Evolutionary conservation across 768 basidiomycete species (phyloP), one percentile per base, ranked within the genome.

Genomic region (Clitopilus passeckerianus): DNA sequence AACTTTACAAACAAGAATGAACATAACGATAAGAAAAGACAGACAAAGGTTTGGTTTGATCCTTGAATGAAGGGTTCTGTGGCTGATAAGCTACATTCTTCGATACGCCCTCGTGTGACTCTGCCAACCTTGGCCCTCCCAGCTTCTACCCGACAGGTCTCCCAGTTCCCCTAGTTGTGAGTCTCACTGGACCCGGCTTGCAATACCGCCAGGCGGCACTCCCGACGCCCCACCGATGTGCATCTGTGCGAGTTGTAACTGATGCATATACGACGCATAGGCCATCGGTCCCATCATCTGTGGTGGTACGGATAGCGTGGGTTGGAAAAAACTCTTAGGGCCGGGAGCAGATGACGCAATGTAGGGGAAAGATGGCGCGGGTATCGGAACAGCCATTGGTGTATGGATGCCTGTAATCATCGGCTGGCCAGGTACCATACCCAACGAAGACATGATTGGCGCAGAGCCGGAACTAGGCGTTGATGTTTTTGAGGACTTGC

Each of bases 201-300:
- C n/a, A n/a, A n/a, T n/a, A n/a, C n/a, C n/a, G n/a, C n/a, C n/a
- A n/a, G n/a, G n/a, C n/a, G n/a, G n/a, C n/a, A n/a, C n/a, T n/a
- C 27, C 27, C 27, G 27, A 30, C 27, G 37, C 54, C 59, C 43
- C 59, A 60, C 54, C 22, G 10, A 65, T 59, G 20, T 65, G 66
- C 58, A 67, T 23, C 56, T 68, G 67, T 58, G 65, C 59, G 22
- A 60, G 54, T 58, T 67, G 66, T 56, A 64, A 16, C 58, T 63
- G 66, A 33, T 63, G 59, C 64, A 67, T 59, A 58, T 66, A 68
- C n/a, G 67, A 60, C 12, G 65, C 61, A 54, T 68, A 68, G 20
- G 64, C 56, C 43, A 60, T 56, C 16, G 67, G 61, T 30, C 62
- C 37, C 59, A 66, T 37, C 57, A 65, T 60, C 16, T 61, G 37